Evolutionary conservation across 1,284 basidiomycete species (phyloP), one percentile per base, ranked within the genome.

Genomic region (Heterobasidion irregulare): DNA sequence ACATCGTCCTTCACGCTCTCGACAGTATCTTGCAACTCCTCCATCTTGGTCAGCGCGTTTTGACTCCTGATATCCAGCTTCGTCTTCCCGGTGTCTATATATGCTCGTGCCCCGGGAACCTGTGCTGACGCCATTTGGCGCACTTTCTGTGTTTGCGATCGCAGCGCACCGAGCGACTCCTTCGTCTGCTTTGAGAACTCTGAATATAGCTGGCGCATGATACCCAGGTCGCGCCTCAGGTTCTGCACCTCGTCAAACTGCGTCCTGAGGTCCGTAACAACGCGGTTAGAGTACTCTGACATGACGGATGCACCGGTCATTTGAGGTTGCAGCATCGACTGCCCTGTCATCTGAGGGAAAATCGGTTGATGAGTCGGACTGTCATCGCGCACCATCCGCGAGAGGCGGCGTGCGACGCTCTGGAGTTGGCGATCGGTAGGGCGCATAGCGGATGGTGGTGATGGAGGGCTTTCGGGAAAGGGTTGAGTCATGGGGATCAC

Each of bases 181-280:
- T 96, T 95, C 38, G 95, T 95, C 66, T 91, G 84, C 60, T 82
- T 84, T 75, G 93, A 87, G 66, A 98, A 98, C 63, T 97, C 94
- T 33, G 85, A 84, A 70, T 99, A 98, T 44, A 98, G 74, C 70
- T 99, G 96, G 0, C 94, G 84, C 80, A 98, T 89, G 63, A 94
- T 81, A 0, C 92, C 95, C 7, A 99, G 78, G 66, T 99, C 96
- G 2, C 94, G 84, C 7, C 97, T 87, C 16, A 99, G 77, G 63
- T 89, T 89, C 69, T 95, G 93, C 12, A 98, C 87, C 66, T 97
- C 94, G 66, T 96, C 92, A 65, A 96, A 94, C 65, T 98, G 95
- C 1, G 83, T 86, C 68, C 90, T 89, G 58, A 98, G 79, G 64
- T 97, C 92, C 2, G 75, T 71, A n/a, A 91, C 84, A 46, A 93